Evolutionary conservation across 306 rosid genomes (phyloP).

Genomic region (Cyamopsis tetragonoloba): DNA sequence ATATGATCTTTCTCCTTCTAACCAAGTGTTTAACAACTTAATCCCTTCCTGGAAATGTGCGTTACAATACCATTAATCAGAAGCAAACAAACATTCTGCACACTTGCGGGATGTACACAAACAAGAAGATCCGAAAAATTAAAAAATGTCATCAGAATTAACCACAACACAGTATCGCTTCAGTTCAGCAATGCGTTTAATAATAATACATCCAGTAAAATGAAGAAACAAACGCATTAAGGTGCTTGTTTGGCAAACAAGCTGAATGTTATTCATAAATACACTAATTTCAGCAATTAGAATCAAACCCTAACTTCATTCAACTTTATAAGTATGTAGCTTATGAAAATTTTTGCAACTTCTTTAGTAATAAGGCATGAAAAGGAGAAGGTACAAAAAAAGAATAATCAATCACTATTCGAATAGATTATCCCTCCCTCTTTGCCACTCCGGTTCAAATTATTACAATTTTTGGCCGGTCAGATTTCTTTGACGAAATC

Average conservation of each 20-base stretch:
- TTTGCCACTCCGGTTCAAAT: neutral
- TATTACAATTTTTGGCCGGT: neutral
- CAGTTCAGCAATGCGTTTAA: too few relatives aligned
- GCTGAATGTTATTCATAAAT: neutral
- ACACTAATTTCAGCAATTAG: slow-evolving; percentile 3
- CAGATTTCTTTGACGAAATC: neutral
- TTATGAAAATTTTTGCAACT: neutral
- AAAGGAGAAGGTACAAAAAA: neutral
- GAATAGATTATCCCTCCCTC: neutral
- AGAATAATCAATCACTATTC: neutral
- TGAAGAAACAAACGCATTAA: neutral
- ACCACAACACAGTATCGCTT: neutral
- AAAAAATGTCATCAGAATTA: slow-evolving; percentile 11
- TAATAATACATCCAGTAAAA: neutral
- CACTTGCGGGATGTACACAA: neutral
- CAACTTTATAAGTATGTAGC: neutral
- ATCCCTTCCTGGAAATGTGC: slow-evolving; percentile 63
- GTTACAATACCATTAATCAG: neutral
- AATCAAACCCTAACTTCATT: neutral
- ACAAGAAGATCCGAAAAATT: neutral
- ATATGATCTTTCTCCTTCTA: slow-evolving; percentile 73
- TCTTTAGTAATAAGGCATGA: neutral
- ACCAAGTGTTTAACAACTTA: slow-evolving; percentile 80
- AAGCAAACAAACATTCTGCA: slow-evolving; percentile 1
- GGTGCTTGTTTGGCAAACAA: neutral